phyloP scores from a whole-genome alignment of 1,139 yeast genomes.

The Williopsis jadinii region DNA sequence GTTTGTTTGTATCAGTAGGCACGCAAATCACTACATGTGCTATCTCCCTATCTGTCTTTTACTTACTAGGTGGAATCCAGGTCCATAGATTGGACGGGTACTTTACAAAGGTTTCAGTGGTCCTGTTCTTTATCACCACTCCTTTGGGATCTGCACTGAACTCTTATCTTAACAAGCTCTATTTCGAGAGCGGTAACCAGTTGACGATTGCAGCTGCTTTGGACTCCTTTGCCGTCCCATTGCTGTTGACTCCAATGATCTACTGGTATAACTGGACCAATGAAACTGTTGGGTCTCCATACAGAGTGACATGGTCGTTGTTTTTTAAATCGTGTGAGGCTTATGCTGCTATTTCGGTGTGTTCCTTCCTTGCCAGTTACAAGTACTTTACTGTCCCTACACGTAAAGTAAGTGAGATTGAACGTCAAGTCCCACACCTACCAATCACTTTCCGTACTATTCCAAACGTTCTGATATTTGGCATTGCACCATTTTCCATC shows the following conservation, averaged over 20 bases:
- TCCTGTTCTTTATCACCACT: constrained; percentile 9
- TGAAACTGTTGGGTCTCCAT: constrained; percentile 17
- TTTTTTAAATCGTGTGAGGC: constrained; percentile 1
- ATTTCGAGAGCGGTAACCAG: constrained; percentile 8
- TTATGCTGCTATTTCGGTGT: constrained; percentile 8
- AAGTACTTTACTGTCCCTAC: constrained; percentile 1
- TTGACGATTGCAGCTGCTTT: constrained; percentile 2
- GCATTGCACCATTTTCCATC: constrained; percentile 22
- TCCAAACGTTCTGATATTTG: constrained; percentile 21
- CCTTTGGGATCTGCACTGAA: constrained; percentile 13
- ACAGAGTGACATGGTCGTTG: constrained; percentile 6
- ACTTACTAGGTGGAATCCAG: constrained; percentile 11
- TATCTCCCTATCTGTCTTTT: constrained; percentile 4
- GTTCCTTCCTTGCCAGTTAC: constrained; percentile 7
- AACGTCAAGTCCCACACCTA: constrained; percentile 13
- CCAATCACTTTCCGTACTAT: constrained; percentile 19
- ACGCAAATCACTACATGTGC: constrained; percentile 11
- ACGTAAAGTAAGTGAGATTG: constrained; percentile 8
- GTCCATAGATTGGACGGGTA: constrained; percentile 13
- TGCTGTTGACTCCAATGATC: constrained; percentile 3
- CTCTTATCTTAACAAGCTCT: constrained; percentile 14
- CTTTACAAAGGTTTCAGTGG: constrained; percentile 4
- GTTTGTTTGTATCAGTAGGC: constrained; percentile 15
- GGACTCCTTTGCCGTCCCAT: constrained; percentile 15
- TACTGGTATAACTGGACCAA: constrained; percentile 10